Evolutionary conservation across 2,329 filamentous ascomycete genomes (phyloP).

Genomic region (Curvularia eragrostidis): DNA sequence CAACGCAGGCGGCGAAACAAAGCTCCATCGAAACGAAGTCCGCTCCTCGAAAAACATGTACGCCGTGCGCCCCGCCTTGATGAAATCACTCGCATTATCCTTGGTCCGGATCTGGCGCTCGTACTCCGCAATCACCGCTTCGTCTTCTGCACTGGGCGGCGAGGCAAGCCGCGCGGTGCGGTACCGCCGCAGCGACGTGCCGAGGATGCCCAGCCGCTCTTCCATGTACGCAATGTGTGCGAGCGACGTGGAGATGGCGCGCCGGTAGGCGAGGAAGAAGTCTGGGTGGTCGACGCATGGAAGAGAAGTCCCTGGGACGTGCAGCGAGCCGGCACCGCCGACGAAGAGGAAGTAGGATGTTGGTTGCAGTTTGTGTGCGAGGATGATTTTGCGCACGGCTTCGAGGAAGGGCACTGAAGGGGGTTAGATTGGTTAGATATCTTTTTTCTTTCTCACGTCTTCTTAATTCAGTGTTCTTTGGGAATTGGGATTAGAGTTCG

Average conservation of each 20-base stretch:
- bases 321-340: slow-evolving; percentile 44
- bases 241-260: slow-evolving; percentile 44
- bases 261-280: slow-evolving; percentile 46
- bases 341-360: slow-evolving; percentile 46
- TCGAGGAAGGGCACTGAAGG: slow-evolving; percentile 45
- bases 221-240: slow-evolving; percentile 48
- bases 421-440: neutral
- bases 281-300: slow-evolving; percentile 42
- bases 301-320: slow-evolving; percentile 32
- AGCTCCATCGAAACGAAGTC: slow-evolving; percentile 42
- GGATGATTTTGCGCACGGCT: slow-evolving; percentile 42
- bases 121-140: slow-evolving; percentile 28
- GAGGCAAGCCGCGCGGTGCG: slow-evolving; percentile 36
- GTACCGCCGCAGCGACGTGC: slow-evolving; percentile 34
- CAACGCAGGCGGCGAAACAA: slow-evolving; percentile 43
- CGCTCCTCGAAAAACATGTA: slow-evolving; percentile 50
- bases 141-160: slow-evolving; percentile 23
- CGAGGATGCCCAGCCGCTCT: slow-evolving; percentile 42
- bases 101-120: slow-evolving; percentile 32
- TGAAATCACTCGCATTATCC: slow-evolving; percentile 40
- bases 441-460: neutral
- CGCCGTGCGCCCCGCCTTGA: slow-evolving; percentile 43
- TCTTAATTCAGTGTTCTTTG: neutral
- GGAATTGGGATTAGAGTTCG: neutral
- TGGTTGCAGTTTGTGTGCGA: slow-evolving; percentile 38